Evolutionary conservation across 2,329 filamentous ascomycete genomes (phyloP).

Genomic region (Pseudogymnoascus sp.): DNA sequence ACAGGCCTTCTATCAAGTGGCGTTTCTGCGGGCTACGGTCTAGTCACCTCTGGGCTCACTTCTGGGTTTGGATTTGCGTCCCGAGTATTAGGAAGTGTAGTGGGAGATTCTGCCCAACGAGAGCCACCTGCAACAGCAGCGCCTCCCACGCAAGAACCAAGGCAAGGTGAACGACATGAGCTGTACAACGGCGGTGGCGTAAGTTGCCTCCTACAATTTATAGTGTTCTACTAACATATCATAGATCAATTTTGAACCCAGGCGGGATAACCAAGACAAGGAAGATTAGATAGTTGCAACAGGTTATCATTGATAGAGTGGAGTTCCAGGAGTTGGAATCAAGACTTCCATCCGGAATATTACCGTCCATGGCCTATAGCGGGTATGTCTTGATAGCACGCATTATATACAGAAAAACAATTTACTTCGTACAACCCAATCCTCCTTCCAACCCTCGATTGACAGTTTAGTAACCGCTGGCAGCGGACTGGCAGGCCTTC

Average conservation of each 20-base stretch:
- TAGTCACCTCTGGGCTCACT: conserved; percentile 36
- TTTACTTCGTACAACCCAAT: neutral
- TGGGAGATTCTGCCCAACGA: neutral
- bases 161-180: neutral
- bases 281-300: conserved; percentile 8
- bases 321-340: conserved; percentile 5
- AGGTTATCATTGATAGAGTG: conserved; percentile 7
- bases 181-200: conserved; percentile 9
- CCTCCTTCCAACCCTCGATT: neutral
- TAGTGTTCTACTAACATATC: neutral
- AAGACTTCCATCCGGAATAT: conserved; percentile 5
- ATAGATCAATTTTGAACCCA: conserved; percentile 17
- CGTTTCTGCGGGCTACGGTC: conserved; percentile 27
- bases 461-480: conserved; percentile 54
- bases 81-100: conserved; percentile 34
- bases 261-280: conserved; percentile 12
- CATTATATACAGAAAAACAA: conserved; percentile 6
- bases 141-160: conserved; percentile 24
- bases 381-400: conserved; percentile 8
- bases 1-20: conserved; percentile 29
- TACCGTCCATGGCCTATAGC: conserved; percentile 4
- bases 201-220: neutral
- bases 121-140: neutral
- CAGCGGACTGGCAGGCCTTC: conserved; percentile 77
- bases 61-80: conserved; percentile 34